Evolutionary conservation across 139 green algal species (phyloP), one percentile per base, ranked within the genome.

Genomic region (Chlorella sorokiniana): DNA sequence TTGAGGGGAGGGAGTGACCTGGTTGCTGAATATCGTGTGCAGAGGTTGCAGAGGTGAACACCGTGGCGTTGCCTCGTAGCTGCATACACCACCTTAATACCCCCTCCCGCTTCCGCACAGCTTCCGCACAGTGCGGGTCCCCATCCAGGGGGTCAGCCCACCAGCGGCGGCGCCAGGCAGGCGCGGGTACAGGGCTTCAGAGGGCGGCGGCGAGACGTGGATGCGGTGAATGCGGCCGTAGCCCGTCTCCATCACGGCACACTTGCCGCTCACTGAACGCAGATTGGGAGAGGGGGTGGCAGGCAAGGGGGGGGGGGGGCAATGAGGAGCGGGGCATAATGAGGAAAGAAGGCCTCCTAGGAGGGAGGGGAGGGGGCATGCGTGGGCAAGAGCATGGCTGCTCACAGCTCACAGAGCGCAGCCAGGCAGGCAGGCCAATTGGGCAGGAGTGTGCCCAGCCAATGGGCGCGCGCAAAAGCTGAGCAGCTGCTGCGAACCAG

Each of bases 151-250:
- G 11, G 14, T 16, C 48, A 56, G 16, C 48, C 48, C 62, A 33
- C 67, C 42, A 33, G 72, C 29, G 51, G n/a, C 52, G 70, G n/a
- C 48, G 31, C 70, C 70, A 7, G 70, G 70, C 45, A 77, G 70
- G 31, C 70, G 70, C 16, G 70, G 48, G 48, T 54, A 56, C 31
- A 70, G 31, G 16, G 31, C 37, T 41, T 71, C 78, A 1, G 38
- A 38, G 2, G 83, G 79, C 25, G 59, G 69, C 1, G 76, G 63
- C 5, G 84, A 42, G 25, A 63, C 44, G 29, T 63, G 42, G 16
- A 88, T 38, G 8, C 42, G 41, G 37, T 74, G 51, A 25, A 85
- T 78, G n/a, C 61, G 73, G 27, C 63, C 79, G n/a, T 77, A 59
- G 1, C 70, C 78, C 1, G 73, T 85, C 2, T 86, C 84, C 20